Evolutionary conservation across 2,329 filamentous ascomycete species (phyloP).

Genomic region (Pseudocercospora eumusae): DNA sequence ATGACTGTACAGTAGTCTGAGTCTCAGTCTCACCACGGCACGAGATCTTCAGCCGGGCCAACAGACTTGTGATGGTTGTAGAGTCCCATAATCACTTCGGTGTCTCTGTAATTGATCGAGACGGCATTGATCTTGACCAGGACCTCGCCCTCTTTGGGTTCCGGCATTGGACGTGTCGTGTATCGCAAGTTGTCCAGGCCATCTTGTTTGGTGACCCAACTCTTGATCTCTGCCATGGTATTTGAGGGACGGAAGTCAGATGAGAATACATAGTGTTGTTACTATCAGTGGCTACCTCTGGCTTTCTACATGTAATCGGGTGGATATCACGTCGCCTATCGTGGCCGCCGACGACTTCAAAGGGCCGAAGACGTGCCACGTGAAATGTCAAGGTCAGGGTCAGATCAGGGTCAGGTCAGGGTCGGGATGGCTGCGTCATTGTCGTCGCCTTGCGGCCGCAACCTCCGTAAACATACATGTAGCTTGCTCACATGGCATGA

Average conservation of each 20-base stretch:
- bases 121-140: conserved; percentile 56
- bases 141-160: conserved; percentile 47
- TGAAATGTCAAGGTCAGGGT: not conserved
- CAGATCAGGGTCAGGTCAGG: too few relatives aligned
- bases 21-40: conserved; percentile 54
- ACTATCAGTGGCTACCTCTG: not conserved
- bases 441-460: not conserved
- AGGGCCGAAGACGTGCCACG: too few relatives aligned
- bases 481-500: too few relatives aligned
- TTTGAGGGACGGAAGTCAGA: not conserved
- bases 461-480: too few relatives aligned
- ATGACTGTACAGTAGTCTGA: not conserved
- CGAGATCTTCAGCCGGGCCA: conserved; percentile 48
- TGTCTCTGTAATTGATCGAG: conserved; percentile 57
- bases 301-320: conserved; percentile 12
- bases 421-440: not conserved
- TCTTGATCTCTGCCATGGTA: conserved; percentile 21
- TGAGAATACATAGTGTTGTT: not conserved
- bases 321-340: conserved; percentile 9
- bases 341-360: too few relatives aligned
- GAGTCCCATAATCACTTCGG: conserved; percentile 62
- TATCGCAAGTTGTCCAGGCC: conserved; percentile 46
- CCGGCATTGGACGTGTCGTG: conserved; percentile 40
- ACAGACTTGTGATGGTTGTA: conserved; percentile 67
- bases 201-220: conserved; percentile 47